These are phyloP conservation scores for Botryotinia narcissicola DNA, from an alignment of 2,329 filamentous ascomycete species.

Conservation along the genomic window DNA sequence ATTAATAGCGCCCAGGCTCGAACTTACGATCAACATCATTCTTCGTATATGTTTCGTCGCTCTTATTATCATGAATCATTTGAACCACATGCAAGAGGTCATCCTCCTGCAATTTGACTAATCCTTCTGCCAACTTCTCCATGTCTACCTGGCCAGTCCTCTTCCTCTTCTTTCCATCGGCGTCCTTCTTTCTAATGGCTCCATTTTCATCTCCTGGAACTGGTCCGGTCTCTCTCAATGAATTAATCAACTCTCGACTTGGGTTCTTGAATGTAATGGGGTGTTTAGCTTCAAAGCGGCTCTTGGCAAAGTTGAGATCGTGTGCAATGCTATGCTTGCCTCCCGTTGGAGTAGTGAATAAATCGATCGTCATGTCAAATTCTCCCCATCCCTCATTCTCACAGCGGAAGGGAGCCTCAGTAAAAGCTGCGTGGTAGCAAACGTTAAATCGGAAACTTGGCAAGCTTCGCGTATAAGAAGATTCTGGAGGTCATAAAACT, in stretches of 20 bases:
- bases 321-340: conserved; percentile 77
- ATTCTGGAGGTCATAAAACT: conserved; percentile 38
- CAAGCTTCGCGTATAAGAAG: not conserved
- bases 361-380: conserved; percentile 89
- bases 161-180: conserved; percentile 75
- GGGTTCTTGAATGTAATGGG: conserved; percentile 87
- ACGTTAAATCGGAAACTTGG: conserved; percentile 8
- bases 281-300: conserved; percentile 81
- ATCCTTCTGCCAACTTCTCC: conserved; percentile 91
- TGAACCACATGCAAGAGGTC: conserved; percentile 93
- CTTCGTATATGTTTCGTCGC: conserved; percentile 89
- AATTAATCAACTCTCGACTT: conserved; percentile 75
- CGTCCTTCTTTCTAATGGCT: conserved; percentile 54
- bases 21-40: conserved; percentile 89
- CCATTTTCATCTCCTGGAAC: conserved; percentile 73
- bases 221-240: conserved; percentile 79
- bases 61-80: conserved; percentile 97
- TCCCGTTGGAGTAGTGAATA: conserved; percentile 81
- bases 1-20: not conserved
- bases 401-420: conserved; percentile 82
- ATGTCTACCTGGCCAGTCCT: conserved; percentile 68
- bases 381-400: conserved; percentile 97
- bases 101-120: conserved; percentile 88
- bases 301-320: conserved; percentile 85
- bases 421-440: conserved; percentile 58